phyloP scores from a whole-genome alignment of 176 grass and related monocot genomes.

The Rhynchospora tenuis region DNA sequence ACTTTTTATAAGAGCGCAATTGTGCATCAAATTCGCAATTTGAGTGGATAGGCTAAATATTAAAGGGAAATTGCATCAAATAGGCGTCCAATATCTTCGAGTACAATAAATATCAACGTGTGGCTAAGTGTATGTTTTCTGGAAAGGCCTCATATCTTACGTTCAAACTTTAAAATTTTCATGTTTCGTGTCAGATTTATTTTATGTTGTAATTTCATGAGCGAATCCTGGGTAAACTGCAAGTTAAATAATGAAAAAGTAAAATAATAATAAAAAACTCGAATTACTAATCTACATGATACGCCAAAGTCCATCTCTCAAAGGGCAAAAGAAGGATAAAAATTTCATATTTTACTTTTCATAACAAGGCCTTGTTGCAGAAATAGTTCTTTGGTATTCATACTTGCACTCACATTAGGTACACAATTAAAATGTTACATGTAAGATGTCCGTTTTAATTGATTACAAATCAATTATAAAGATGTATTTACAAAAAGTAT shows the following conservation, averaged over 20 bases:
- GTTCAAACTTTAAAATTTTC: too few relatives aligned
- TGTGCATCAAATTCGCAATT: too few relatives aligned
- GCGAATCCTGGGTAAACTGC: neutral
- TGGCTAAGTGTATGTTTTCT: too few relatives aligned
- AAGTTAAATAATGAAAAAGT: neutral
- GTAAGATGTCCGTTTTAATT: neutral
- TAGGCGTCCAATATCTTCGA: too few relatives aligned
- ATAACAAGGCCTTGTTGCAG: neutral
- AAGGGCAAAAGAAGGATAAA: neutral
- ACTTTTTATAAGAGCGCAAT: too few relatives aligned
- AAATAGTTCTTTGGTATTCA: neutral
- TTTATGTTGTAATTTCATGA: too few relatives aligned
- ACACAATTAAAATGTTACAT: neutral
- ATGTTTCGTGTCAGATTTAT: too few relatives aligned
- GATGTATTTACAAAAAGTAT: neutral
- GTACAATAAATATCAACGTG: too few relatives aligned
- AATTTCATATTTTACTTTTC: neutral
- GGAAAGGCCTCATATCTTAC: too few relatives aligned
- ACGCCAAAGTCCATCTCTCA: neutral
- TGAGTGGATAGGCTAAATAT: too few relatives aligned
- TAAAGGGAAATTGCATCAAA: too few relatives aligned
- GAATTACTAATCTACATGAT: neutral
- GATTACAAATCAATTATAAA: neutral
- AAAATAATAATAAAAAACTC: neutral
- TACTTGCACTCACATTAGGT: neutral